Percentiles rank a stretch among this genome's conserved stretches.
Conservation (phyloP, 345 rosid species). For the Lagerstroemia speciosa region DNA sequence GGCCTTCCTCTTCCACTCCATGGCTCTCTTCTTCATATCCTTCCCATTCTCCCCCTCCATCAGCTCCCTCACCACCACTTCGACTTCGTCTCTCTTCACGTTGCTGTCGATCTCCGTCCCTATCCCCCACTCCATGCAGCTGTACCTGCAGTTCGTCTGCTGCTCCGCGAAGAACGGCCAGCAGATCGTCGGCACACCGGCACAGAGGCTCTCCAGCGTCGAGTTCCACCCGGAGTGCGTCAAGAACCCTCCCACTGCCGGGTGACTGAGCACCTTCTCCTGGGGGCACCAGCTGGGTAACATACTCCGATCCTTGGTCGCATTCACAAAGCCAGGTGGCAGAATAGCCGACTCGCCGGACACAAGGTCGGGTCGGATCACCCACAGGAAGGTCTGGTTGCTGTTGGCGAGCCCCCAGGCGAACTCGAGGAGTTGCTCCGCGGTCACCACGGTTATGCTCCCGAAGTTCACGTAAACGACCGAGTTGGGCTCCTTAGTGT, state of each 20-base stretch:
- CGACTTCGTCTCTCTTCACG: constrained; percentile 27
- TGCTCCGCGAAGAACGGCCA: constrained; percentile 28
- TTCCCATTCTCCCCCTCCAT: constrained; percentile 27
- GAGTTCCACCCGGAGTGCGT: constrained; percentile 25
- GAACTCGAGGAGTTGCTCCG: constrained; percentile 16
- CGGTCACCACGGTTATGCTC: constrained; percentile 13
- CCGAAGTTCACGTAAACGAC: constrained; percentile 21
- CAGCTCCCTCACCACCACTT: constrained; percentile 21
- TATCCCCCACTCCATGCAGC: constrained; percentile 29
- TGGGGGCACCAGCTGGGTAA: constrained; percentile 18
- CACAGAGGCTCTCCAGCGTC: constrained; percentile 17
- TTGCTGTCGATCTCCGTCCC: constrained; percentile 35
- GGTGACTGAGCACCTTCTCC: constrained; percentile 17
- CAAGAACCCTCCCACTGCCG: constrained; percentile 12
- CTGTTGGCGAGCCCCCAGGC: constrained; percentile 24
- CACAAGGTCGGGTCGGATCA: constrained; percentile 16
- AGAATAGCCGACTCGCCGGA: constrained; percentile 6
- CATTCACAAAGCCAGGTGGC: constrained; percentile 9
- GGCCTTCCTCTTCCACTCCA: constrained; percentile 26
- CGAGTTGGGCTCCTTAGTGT: constrained; percentile 12
- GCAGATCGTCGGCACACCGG: constrained; percentile 16
- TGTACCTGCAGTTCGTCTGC: constrained; percentile 18
- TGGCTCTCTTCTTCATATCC: constrained; percentile 18
- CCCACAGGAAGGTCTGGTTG: constrained; percentile 15
- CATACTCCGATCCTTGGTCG: constrained; percentile 8